Evolutionary conservation across 257 asterid species (phyloP).

Genomic region (Ligustrum vulgare): DNA sequence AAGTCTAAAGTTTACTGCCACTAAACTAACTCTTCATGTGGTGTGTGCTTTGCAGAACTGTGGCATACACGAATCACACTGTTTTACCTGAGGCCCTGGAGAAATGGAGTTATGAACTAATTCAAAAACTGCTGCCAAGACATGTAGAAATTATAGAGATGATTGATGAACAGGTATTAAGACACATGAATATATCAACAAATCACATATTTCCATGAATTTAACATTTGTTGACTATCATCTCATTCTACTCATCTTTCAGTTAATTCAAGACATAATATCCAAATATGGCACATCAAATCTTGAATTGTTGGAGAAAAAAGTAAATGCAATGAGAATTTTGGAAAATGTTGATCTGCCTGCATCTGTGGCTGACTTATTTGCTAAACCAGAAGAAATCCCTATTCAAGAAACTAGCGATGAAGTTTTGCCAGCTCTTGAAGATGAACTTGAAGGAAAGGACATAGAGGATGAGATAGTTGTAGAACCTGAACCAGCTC

Average conservation of each 20-base stretch:
- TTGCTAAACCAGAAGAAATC: slow-evolving; percentile 38
- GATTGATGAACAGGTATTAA: slow-evolving; percentile 74
- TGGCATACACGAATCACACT: slow-evolving; percentile 89
- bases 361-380: slow-evolving; percentile 45
- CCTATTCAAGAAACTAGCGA: slow-evolving; percentile 28
- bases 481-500: slow-evolving; percentile 36
- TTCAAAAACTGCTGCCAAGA: slow-evolving; percentile 82
- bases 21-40: slow-evolving; percentile 27
- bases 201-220: slow-evolving; percentile 18
- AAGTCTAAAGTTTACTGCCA: slow-evolving; percentile 17
- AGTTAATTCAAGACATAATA: slow-evolving; percentile 67
- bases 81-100: slow-evolving; percentile 92
- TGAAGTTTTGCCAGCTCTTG: slow-evolving; percentile 25
- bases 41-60: slow-evolving; percentile 57
- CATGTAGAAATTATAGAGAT: slow-evolving; percentile 80
- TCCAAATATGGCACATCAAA: slow-evolving; percentile 57
- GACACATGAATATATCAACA: slow-evolving; percentile 13
- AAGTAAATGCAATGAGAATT: slow-evolving; percentile 67
- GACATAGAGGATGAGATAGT: slow-evolving; percentile 29
- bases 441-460: slow-evolving; percentile 36
- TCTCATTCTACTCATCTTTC: slow-evolving; percentile 31
- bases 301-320: slow-evolving; percentile 54
- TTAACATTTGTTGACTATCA: slow-evolving; percentile 23
- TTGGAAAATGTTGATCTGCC: slow-evolving; percentile 78
- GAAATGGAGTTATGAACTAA: slow-evolving; percentile 80